A percentile compares a stretch with the other conserved stretches of the same genome.
Conservation (phyloP, 495 filamentous ascomycete species). For the Peziza echinospora region DNA sequence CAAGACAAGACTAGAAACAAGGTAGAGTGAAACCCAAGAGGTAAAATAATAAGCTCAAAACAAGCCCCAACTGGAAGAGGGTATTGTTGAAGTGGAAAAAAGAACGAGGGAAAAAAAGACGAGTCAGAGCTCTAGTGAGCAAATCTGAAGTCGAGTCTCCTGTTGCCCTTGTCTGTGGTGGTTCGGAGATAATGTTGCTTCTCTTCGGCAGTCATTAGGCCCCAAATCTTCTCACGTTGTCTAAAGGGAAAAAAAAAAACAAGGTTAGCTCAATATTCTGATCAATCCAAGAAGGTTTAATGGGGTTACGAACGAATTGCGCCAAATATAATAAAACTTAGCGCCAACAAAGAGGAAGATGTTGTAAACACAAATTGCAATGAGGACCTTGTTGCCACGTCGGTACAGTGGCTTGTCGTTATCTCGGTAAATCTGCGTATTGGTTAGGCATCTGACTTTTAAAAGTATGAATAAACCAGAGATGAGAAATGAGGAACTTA, state of each 20-base stretch:
- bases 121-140: slow-evolving; percentile 3
- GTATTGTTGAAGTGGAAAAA: neutral
- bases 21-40: neutral
- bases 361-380: slow-evolving; percentile 33
- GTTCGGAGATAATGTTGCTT: slow-evolving; percentile 39
- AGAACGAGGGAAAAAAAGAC: neutral
- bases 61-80: neutral
- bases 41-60: neutral
- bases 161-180: slow-evolving; percentile 47
- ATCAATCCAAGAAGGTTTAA: too few relatives aligned
- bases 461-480: too few relatives aligned
- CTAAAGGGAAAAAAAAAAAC: too few relatives aligned
- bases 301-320: too few relatives aligned
- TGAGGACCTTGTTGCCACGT: slow-evolving; percentile 41
- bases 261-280: too few relatives aligned
- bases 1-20: neutral
- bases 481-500: too few relatives aligned
- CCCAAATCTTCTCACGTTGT: slow-evolving; percentile 10
- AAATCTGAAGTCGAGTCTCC: slow-evolving; percentile 39
- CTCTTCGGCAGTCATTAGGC: slow-evolving; percentile 36
- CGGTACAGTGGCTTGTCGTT: slow-evolving; percentile 45
- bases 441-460: too few relatives aligned
- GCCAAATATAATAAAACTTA: slow-evolving; percentile 41
- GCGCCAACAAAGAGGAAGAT: slow-evolving; percentile 32
- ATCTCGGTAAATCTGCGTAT: slow-evolving; percentile 35